Evolutionary conservation across 2,329 filamentous ascomycete genomes (phyloP).

Genomic region (Botryotinia convoluta): DNA sequence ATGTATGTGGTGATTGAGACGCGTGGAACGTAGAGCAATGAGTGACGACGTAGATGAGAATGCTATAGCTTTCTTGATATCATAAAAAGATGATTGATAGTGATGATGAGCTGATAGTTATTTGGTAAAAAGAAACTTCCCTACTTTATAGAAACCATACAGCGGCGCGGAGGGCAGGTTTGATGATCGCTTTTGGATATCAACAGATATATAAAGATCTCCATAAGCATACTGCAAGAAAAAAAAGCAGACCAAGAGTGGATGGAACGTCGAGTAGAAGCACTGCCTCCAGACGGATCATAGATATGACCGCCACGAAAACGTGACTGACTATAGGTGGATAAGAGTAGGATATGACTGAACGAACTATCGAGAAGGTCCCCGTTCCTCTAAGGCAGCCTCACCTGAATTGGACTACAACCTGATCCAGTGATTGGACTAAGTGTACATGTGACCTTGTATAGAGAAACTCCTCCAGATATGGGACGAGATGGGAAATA

Average conservation of each 20-base stretch:
- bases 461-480: conserved; percentile 11
- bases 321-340: conserved; percentile 27
- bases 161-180: conserved; percentile 8
- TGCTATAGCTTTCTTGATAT: not conserved
- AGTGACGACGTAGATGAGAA: not conserved
- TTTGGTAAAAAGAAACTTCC: not conserved
- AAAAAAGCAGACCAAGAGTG: not conserved
- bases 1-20: not conserved
- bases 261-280: conserved; percentile 23
- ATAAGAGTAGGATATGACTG: conserved; percentile 22
- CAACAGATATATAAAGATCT: conserved; percentile 25
- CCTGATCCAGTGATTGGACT: conserved; percentile 23
- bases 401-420: conserved; percentile 22
- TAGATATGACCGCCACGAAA: conserved; percentile 26
- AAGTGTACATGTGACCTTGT: conserved; percentile 25
- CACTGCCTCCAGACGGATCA: conserved; percentile 34
- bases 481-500: conserved; percentile 8
- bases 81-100: not conserved
- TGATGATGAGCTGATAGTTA: conserved; percentile 11
- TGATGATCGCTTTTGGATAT: not conserved
- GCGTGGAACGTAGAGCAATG: not conserved
- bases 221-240: not conserved
- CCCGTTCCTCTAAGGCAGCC: conserved; percentile 28
- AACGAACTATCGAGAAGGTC: conserved; percentile 9
- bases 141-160: conserved; percentile 17